Conservation (phyloP, 2,329 filamentous ascomycete genomes). For the Colletotrichum musicola region DNA sequence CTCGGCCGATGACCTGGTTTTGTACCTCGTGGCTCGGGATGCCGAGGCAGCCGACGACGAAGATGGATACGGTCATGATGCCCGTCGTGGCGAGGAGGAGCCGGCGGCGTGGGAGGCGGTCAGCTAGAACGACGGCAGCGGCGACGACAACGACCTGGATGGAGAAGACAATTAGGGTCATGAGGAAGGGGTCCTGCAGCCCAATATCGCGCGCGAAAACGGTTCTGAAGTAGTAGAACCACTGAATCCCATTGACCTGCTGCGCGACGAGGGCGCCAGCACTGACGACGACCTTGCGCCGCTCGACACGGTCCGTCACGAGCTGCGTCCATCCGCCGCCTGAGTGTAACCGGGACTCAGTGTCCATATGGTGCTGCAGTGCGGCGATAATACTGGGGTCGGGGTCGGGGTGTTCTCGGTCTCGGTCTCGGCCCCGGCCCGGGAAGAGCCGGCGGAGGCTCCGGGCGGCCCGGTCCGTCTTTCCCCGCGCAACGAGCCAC, state of each 20-base stretch:
- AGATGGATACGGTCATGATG: slow-evolving; percentile 55
- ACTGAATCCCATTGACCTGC: slow-evolving; percentile 60
- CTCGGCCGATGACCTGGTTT: slow-evolving; percentile 49
- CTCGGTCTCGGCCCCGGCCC: neutral
- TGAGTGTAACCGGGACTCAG: no score
- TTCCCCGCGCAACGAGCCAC: neutral
- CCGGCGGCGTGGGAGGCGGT: slow-evolving; percentile 54
- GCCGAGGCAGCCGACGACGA: slow-evolving; percentile 57
- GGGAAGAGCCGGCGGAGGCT: neutral
- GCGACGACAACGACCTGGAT: slow-evolving; percentile 58
- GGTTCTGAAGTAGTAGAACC: slow-evolving; percentile 56
- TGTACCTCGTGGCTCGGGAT: slow-evolving; percentile 44
- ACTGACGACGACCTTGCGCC: slow-evolving; percentile 58
- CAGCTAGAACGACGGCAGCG: slow-evolving; percentile 53
- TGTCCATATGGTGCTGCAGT: no score
- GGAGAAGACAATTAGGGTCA: slow-evolving; percentile 56
- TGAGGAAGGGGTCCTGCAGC: slow-evolving; percentile 54
- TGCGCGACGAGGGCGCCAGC: slow-evolving; percentile 56
- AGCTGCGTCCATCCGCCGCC: slow-evolving; percentile 46
- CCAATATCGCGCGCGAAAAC: slow-evolving; percentile 57
- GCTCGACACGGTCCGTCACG: slow-evolving; percentile 55
- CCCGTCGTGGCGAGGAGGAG: slow-evolving; percentile 51
- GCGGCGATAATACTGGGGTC: slow-evolving; percentile 29
- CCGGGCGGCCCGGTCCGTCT: neutral
- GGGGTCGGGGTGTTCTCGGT: slow-evolving; percentile 41